Evolutionary conservation across 768 basidiomycete genomes (phyloP).

Genomic region (Calvatia gigantea): DNA sequence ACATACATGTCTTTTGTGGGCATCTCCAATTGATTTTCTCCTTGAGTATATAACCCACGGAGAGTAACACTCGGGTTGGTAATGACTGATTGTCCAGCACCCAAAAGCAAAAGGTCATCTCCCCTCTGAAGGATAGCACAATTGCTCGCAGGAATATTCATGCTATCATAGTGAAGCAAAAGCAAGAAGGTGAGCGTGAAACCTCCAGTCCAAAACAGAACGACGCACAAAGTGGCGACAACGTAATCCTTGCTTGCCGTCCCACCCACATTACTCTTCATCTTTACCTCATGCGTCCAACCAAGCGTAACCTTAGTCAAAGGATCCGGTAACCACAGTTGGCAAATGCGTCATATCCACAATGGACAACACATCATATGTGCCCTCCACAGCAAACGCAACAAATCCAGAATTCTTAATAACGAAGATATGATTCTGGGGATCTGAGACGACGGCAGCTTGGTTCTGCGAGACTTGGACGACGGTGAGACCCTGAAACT

Average conservation of each 20-base stretch:
- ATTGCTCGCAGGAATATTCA: slow-evolving; percentile 84
- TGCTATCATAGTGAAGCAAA: slow-evolving; percentile 42
- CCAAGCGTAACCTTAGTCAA: slow-evolving; percentile 65
- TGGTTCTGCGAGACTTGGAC: slow-evolving; percentile 85
- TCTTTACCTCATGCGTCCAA: slow-evolving; percentile 74
- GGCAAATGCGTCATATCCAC: slow-evolving; percentile 83
- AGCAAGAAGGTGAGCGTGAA: slow-evolving; percentile 3
- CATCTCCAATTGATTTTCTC: slow-evolving; percentile 84
- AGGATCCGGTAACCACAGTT: slow-evolving; percentile 51
- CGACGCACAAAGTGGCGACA: slow-evolving; percentile 71
- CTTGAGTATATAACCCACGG: slow-evolving; percentile 75
- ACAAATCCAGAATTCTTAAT: slow-evolving; percentile 78
- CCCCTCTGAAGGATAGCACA: slow-evolving; percentile 83
- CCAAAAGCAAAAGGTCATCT: slow-evolving; percentile 73
- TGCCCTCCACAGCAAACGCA: slow-evolving; percentile 72
- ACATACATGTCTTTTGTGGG: slow-evolving; percentile 83
- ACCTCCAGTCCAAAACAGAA: not conserved
- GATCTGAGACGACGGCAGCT: slow-evolving; percentile 76
- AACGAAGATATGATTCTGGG: slow-evolving; percentile 77
- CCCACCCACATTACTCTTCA: slow-evolving; percentile 54
- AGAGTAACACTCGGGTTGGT: slow-evolving; percentile 82
- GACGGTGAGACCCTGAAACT: slow-evolving; percentile 76
- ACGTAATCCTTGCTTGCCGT: slow-evolving; percentile 59
- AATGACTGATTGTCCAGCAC: slow-evolving; percentile 82
- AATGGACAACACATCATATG: slow-evolving; percentile 76